Conservation (phyloP, 2,329 filamentous ascomycete genomes). For the Volutella citrinella region DNA sequence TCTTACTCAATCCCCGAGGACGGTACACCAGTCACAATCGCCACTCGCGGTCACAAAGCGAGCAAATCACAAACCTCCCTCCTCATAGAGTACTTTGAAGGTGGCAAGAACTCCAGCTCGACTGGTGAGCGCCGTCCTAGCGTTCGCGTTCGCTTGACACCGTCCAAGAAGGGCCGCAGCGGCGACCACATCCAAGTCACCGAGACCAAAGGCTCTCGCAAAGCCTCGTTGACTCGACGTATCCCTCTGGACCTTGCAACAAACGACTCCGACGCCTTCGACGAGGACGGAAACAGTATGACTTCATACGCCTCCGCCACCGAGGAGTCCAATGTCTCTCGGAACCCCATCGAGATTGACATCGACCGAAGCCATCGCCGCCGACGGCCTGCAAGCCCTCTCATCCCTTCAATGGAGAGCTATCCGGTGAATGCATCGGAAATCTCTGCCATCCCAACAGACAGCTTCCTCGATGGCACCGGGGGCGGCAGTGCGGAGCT, state of each 20-base stretch:
- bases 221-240: conserved; percentile 53
- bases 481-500: conserved; percentile 40
- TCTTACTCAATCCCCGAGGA: conserved; percentile 80
- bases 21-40: conserved; percentile 89
- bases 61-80: conserved; percentile 81
- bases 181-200: conserved; percentile 85
- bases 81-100: conserved; percentile 93
- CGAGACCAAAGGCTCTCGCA: conserved; percentile 70
- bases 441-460: conserved; percentile 71
- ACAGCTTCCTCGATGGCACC: conserved; percentile 61
- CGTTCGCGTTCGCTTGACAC: conserved; percentile 75
- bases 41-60: conserved; percentile 62
- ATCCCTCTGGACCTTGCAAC: conserved; percentile 50
- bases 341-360: conserved; percentile 84
- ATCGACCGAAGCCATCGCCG: conserved; percentile 62
- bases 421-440: conserved; percentile 74
- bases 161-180: conserved; percentile 61
- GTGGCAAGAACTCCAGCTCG: conserved; percentile 59
- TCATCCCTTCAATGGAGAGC: conserved; percentile 55
- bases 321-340: conserved; percentile 74
- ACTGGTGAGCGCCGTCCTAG: conserved; percentile 71
- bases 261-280: conserved; percentile 42
- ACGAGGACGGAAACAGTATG: conserved; percentile 64
- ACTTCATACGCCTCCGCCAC: conserved; percentile 75
- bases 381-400: conserved; percentile 66